These are phyloP conservation scores for Mycena polygramma DNA, from an alignment of 768 basidiomycete species.

Conservation along the genomic window DNA sequence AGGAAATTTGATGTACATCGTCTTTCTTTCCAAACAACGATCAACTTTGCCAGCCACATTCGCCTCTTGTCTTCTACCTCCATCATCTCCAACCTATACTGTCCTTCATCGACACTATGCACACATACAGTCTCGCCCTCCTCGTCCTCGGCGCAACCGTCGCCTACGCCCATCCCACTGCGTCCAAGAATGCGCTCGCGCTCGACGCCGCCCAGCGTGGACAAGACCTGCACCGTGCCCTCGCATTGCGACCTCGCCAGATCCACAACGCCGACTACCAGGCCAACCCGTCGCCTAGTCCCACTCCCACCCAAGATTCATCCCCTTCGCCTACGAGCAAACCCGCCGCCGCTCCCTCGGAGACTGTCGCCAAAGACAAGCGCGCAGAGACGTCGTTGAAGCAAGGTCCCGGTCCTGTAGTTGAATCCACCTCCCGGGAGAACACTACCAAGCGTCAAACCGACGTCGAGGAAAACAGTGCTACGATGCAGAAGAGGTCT, in stretches of 20 bases:
- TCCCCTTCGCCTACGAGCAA: slow-evolving; percentile 11
- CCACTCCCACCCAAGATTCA: slow-evolving; percentile 4
- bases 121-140: slow-evolving; percentile 30
- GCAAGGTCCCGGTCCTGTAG: background rate
- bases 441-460: background rate
- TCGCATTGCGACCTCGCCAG: slow-evolving; percentile 10
- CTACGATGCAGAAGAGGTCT: no score
- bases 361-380: slow-evolving; percentile 1
- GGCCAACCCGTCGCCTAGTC: slow-evolving; percentile 24
- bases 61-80: slow-evolving; percentile 28
- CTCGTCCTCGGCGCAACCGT: slow-evolving; percentile 18
- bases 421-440: background rate
- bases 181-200: slow-evolving; percentile 14
- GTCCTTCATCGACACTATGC: slow-evolving; percentile 24
- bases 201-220: background rate
- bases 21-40: no score
- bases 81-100: slow-evolving; percentile 16
- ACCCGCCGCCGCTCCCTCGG: background rate
- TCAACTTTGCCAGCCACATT: slow-evolving; percentile 11
- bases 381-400: background rate
- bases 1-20: slow-evolving; percentile 6
- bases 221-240: background rate
- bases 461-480: background rate
- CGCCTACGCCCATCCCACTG: slow-evolving; percentile 27
- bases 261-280: slow-evolving; percentile 38